Conservation (phyloP, 2,329 filamentous ascomycete genomes). For the Cladophialophora psammophila region DNA sequence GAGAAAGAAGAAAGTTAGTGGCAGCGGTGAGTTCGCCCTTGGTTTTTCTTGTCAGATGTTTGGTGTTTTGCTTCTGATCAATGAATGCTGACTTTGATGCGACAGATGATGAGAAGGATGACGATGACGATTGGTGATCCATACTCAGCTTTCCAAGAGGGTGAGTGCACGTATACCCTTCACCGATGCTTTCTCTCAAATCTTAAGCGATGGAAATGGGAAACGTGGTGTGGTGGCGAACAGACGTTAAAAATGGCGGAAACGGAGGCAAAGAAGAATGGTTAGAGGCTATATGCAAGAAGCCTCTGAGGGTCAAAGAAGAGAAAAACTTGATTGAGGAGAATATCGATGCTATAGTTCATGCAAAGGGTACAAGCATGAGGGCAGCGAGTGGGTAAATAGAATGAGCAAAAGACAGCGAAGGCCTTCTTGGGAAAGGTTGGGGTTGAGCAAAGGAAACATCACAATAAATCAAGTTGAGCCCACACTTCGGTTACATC, state of each 20-base stretch:
- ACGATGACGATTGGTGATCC: constrained; percentile 55
- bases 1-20: constrained; percentile 91
- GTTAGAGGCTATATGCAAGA: neutral
- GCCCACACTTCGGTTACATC: no score
- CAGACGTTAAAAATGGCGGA: neutral
- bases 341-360: no score
- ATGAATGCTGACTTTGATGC: constrained; percentile 40
- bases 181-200: neutral
- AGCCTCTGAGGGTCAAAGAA: no score
- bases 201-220: neutral
- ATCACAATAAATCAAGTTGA: no score
- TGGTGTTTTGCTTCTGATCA: neutral
- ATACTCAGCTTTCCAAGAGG: neutral
- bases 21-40: constrained; percentile 76
- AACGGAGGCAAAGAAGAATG: neutral
- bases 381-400: no score
- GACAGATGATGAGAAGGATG: constrained; percentile 55
- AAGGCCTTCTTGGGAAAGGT: no score
- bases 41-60: constrained; percentile 22
- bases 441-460: no score
- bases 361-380: no score
- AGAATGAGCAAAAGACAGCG: no score
- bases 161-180: neutral
- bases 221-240: neutral
- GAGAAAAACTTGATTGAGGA: no score